These are phyloP conservation scores for Funneliformis geosporum DNA, from an alignment of 192 early-diverging fungal species.

Conservation along the genomic window DNA sequence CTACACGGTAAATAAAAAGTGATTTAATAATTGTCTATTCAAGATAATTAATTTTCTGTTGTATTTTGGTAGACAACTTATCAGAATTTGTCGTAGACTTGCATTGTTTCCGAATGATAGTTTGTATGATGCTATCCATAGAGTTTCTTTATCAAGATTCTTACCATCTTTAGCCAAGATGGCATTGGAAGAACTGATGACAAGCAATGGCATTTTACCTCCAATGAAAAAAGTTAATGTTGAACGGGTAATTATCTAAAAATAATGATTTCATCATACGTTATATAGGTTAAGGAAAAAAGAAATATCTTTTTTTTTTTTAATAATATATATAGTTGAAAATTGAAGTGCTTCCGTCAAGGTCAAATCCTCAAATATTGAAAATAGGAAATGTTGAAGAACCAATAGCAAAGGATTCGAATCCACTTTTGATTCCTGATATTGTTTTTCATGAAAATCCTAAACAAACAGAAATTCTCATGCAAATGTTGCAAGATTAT, in stretches of 20 bases:
- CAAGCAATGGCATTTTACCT: constrained; percentile 53
- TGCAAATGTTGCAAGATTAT: constrained; percentile 80
- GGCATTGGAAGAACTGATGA: constrained; percentile 64
- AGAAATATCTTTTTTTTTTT: neutral
- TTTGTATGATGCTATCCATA: constrained; percentile 63
- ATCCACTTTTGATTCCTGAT: constrained; percentile 67
- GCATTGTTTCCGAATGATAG: constrained; percentile 64
- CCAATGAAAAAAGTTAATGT: constrained; percentile 36
- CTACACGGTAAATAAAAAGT: constrained; percentile 57
- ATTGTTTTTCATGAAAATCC: constrained; percentile 77
- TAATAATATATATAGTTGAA: constrained; percentile 34
- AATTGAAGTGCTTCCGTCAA: constrained; percentile 55
- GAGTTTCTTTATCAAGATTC: constrained; percentile 70
- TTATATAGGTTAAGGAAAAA: neutral
- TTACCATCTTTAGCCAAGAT: constrained; percentile 67
- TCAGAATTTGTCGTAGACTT: constrained; percentile 68
- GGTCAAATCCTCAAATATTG: constrained; percentile 49
- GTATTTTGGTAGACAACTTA: constrained; percentile 58
- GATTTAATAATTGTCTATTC: neutral
- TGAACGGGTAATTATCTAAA: constrained; percentile 33
- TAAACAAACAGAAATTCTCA: constrained; percentile 67
- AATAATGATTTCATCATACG: neutral
- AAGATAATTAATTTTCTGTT: neutral
- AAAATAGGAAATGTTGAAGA: constrained; percentile 57
- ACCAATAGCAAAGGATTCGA: constrained; percentile 49